Evolutionary conservation across 73 alveolate genomes (phyloP).

Genomic region (Paramecium tetraurelia): DNA sequence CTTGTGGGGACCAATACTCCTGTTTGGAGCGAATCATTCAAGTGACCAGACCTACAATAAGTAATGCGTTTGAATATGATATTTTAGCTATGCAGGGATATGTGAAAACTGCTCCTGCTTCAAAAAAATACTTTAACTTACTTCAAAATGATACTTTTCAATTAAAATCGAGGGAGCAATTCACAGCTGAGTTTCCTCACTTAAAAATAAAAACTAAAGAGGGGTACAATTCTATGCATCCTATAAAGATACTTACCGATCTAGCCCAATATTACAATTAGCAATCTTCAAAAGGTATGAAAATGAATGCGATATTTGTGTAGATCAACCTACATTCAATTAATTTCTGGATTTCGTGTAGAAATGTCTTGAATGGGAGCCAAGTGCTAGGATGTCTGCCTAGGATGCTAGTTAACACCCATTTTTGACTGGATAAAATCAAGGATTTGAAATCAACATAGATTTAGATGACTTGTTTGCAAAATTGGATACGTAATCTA

Average conservation of each 20-base stretch:
- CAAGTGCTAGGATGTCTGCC: slow-evolving; percentile 54
- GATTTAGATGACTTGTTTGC: slow-evolving; percentile 8
- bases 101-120: not conserved
- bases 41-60: not conserved
- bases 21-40: slow-evolving; percentile 52
- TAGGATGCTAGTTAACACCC: slow-evolving; percentile 42
- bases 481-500: slow-evolving; percentile 29
- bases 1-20: slow-evolving; percentile 44
- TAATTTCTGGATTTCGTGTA: slow-evolving; percentile 46
- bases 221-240: slow-evolving; percentile 6
- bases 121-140: slow-evolving; percentile 15
- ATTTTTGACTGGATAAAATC: slow-evolving; percentile 4
- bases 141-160: not conserved
- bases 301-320: not conserved
- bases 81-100: not conserved
- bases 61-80: not conserved
- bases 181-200: not conserved
- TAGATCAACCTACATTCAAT: slow-evolving; percentile 21
- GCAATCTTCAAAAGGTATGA: slow-evolving; percentile 21
- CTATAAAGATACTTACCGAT: slow-evolving; percentile 6
- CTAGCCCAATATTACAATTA: slow-evolving; percentile 26
- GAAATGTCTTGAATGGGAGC: slow-evolving; percentile 47
- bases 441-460: slow-evolving; percentile 1
- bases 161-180: slow-evolving; percentile 40
- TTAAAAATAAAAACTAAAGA: not conserved